Base-by-base conservation (phyloP, 768 basidiomycete species). In the Pisolithus albus region DNA sequence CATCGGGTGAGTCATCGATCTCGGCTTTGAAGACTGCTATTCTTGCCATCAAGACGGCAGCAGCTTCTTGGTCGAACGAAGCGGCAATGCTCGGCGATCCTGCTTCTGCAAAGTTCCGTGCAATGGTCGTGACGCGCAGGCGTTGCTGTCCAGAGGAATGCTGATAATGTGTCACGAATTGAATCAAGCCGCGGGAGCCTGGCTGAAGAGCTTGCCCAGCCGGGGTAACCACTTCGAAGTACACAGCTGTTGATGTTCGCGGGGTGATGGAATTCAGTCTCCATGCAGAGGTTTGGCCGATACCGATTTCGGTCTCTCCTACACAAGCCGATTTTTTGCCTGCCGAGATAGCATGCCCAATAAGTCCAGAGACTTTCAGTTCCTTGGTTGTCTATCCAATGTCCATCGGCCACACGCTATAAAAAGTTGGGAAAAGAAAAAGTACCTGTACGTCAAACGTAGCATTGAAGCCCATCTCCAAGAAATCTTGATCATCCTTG, bases 11-110 rank as follows among this genome's bases (percentile, higher is more conserved):
- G 67, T 98, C 95, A 63, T 99, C 96, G 56, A 98, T 92, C 71
- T 98, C 96, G 23, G 96, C 95, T 70, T 98, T 98, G 81, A 97
- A 98, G 7, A 98, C 92, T 0, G 96, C 94, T 67, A 99, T 98
- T 56, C 96, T 82, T 10, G 96, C 91, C 95, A 99, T 98, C 60
- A 99, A 73, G 7, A 98, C 95, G 1, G 96, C 95, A 2, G 95
- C 87, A 0, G 94, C 90, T 73, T 99, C 96, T 65, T 99, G 96
- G 70, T 99, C 96, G 65, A 98, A 98, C 8, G 90, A 91, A 2
- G 85, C 84, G 1, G 92, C 91, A 56, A 98, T 92, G 61, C 81
- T 84, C 0, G 92, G 91, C 5, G 92, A 90, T n/a, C 93, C 94
- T 0, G 94, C 90, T 64, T 98, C 96, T 7, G 93, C 94, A 68